Conservation (phyloP, 2,329 filamentous ascomycete genomes). For the Fusarium sp. region DNA sequence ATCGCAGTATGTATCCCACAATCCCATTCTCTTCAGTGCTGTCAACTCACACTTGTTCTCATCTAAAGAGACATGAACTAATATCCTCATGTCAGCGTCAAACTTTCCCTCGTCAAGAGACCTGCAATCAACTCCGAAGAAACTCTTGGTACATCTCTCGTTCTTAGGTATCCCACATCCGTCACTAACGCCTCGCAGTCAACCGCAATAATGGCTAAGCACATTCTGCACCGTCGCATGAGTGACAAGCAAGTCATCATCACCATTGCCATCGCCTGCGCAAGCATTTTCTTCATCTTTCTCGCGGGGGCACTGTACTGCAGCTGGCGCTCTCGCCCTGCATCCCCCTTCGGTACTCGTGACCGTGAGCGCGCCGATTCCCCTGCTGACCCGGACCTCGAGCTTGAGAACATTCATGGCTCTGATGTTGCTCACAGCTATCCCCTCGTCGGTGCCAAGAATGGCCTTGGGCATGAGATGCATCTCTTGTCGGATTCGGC, state of each 20-base stretch:
- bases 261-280: neutral
- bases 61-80: neutral
- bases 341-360: neutral
- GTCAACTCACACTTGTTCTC: neutral
- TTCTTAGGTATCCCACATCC: neutral
- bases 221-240: neutral
- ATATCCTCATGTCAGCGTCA: neutral
- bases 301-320: neutral
- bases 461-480: neutral
- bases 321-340: neutral
- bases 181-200: constrained; percentile 3
- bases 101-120: neutral
- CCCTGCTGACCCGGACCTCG: neutral
- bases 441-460: neutral
- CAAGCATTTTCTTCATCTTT: neutral
- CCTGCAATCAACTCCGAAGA: neutral
- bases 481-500: neutral
- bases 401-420: neutral
- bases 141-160: neutral
- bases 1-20: neutral
- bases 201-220: neutral
- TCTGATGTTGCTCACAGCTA: neutral
- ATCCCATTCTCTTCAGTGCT: neutral
- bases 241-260: neutral
- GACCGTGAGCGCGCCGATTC: neutral